These are phyloP conservation scores for Raddia distichophylla DNA, from an alignment of 176 grass and related monocot species.

Conservation along the genomic window DNA sequence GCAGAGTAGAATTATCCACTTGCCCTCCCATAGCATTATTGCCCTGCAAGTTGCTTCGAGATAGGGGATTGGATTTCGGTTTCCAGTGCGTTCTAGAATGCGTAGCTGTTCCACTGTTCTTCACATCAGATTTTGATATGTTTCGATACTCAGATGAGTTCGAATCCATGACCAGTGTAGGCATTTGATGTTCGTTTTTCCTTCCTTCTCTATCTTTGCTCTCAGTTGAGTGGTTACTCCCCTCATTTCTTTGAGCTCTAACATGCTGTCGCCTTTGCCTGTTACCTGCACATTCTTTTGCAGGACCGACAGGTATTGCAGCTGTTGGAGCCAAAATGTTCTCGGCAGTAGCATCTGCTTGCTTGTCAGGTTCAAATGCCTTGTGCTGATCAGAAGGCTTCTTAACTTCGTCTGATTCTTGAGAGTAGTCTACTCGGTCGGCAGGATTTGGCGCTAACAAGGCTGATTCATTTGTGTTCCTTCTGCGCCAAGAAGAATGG, in stretches of 20 bases:
- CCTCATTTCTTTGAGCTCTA: conserved; percentile 57
- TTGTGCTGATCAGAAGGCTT: conserved; percentile 45
- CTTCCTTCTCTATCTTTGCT: conserved; percentile 43
- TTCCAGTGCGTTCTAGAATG: conserved; percentile 72
- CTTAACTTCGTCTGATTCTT: conserved; percentile 44
- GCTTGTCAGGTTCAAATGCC: conserved; percentile 40
- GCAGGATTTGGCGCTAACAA: conserved; percentile 34
- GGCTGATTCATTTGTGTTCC: conserved; percentile 64
- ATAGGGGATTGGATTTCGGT: conserved; percentile 63
- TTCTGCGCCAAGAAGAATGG: conserved; percentile 89
- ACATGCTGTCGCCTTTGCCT: conserved; percentile 58
- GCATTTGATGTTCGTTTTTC: conserved; percentile 43
- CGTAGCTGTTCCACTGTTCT: conserved; percentile 39
- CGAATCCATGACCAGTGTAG: conserved; percentile 30
- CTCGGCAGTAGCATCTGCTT: conserved; percentile 35
- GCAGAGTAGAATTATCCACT: conserved; percentile 36
- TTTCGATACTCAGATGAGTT: conserved; percentile 51
- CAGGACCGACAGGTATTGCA: conserved; percentile 24
- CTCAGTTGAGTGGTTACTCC: conserved; percentile 47
- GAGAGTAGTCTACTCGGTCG: conserved; percentile 43
- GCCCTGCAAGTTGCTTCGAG: conserved; percentile 47
- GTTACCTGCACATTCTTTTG: conserved; percentile 52
- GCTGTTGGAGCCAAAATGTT: conserved; percentile 32
- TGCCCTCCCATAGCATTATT: conserved; percentile 49
- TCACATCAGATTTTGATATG: conserved; percentile 51